A percentile compares a stretch with the other conserved stretches of the same genome.
These are phyloP conservation scores for Stagonosporopsis cucurbitacearum DNA, from an alignment of 2,329 filamentous ascomycete genomes.

Conservation along the genomic window DNA sequence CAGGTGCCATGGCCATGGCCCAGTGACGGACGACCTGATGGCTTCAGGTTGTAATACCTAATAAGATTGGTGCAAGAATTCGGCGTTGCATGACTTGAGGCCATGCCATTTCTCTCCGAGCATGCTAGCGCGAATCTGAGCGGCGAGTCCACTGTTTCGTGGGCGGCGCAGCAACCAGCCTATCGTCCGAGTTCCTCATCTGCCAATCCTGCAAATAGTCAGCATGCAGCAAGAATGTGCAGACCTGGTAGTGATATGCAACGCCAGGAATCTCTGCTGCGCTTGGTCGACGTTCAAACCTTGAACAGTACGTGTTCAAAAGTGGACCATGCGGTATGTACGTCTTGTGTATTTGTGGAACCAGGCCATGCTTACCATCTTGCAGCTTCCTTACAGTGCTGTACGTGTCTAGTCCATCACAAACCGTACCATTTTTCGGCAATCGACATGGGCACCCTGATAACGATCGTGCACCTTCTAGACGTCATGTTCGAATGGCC, in stretches of 20 bases:
- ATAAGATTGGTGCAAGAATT: conserved; percentile 22
- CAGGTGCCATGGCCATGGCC: conserved; percentile 9
- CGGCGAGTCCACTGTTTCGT: conserved; percentile 6
- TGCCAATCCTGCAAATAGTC: conserved; percentile 9
- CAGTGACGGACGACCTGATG: conserved; percentile 5
- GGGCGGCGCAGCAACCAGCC: conserved; percentile 10
- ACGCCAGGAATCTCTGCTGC: conserved; percentile 7
- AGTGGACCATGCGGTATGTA: conserved; percentile 9
- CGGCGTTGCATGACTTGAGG: conserved; percentile 5
- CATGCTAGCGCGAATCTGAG: conserved; percentile 10
- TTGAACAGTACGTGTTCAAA: conserved; percentile 11
- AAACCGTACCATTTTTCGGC: conserved; percentile 7
- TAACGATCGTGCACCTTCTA: conserved; percentile 7
- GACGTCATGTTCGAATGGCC: conserved; percentile 6
- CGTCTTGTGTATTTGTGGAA: conserved; percentile 12
- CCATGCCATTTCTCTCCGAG: conserved; percentile 5
- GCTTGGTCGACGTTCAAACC: neutral
- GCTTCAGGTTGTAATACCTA: neutral
- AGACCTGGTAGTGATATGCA: conserved; percentile 17
- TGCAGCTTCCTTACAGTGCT: conserved; percentile 15
- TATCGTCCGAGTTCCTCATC: conserved; percentile 3
- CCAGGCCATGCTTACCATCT: conserved; percentile 4
- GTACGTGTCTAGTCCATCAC: conserved; percentile 12
- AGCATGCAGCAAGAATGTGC: conserved; percentile 15
- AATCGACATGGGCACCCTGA: conserved; percentile 4